Conservation (phyloP, 352 stramenopile genomes). For the Globisporangium radiosum region DNA sequence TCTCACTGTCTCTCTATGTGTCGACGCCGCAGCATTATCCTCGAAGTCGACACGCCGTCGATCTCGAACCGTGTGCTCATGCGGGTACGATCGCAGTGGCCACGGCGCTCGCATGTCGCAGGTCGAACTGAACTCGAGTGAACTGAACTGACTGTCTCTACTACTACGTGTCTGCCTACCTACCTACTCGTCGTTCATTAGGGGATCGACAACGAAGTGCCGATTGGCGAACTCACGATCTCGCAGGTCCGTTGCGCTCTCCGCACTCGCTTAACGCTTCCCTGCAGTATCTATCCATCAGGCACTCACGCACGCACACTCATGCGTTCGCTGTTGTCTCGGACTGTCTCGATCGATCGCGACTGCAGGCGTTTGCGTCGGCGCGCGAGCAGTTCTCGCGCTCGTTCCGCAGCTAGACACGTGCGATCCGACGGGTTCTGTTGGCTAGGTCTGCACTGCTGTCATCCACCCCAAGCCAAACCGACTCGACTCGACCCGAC, state of each 20-base stretch:
- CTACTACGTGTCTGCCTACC: too few relatives aligned
- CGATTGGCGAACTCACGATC: slow-evolving; percentile 82
- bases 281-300: too few relatives aligned
- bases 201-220: slow-evolving; percentile 85
- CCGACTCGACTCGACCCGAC: too few relatives aligned
- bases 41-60: slow-evolving; percentile 84
- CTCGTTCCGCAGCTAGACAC: slow-evolving; percentile 77
- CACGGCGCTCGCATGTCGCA: not conserved
- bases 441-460: not conserved
- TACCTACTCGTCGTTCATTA: slow-evolving; percentile 10
- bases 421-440: not conserved
- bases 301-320: too few relatives aligned
- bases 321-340: too few relatives aligned
- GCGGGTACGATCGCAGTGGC: slow-evolving; percentile 48
- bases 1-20: not conserved
- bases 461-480: too few relatives aligned
- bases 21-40: slow-evolving; percentile 53
- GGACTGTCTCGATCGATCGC: too few relatives aligned
- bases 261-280: too few relatives aligned
- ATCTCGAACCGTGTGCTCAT: slow-evolving; percentile 90
- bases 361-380: slow-evolving; percentile 62
- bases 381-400: slow-evolving; percentile 84
- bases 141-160: too few relatives aligned
- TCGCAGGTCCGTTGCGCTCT: slow-evolving; percentile 40
- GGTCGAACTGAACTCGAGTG: not conserved